These are phyloP conservation scores for Fragilariopsis cylindrus DNA, from an alignment of 108 stramenopile genomes.

Conservation along the genomic window DNA sequence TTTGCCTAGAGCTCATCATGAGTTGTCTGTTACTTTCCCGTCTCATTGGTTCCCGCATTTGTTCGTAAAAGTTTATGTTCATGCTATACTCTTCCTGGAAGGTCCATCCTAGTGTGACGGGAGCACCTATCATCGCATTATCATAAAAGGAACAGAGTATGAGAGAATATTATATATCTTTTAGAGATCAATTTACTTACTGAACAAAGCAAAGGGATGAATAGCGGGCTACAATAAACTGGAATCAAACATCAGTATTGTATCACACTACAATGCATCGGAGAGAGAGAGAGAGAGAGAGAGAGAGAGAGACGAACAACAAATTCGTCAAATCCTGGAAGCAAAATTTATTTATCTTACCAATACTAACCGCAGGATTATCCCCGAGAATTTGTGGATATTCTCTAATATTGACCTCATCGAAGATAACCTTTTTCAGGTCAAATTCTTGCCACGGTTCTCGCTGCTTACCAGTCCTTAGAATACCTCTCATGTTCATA, in stretches of 20 bases:
- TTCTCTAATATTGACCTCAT: constrained; percentile 27
- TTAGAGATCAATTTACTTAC: too few relatives aligned
- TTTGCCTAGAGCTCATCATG: constrained; percentile 9
- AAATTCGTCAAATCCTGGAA: not conserved
- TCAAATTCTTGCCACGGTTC: not conserved
- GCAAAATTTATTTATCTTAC: not conserved
- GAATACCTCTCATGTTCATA: too few relatives aligned
- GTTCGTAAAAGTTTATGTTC: constrained; percentile 28
- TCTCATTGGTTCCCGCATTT: constrained; percentile 8
- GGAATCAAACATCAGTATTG: too few relatives aligned
- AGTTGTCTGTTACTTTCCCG: constrained; percentile 11
- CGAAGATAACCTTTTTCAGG: constrained; percentile 35
- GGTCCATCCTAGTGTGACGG: constrained; percentile 29
- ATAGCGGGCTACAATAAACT: too few relatives aligned
- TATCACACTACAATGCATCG: not conserved
- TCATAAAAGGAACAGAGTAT: not conserved
- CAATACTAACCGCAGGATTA: constrained; percentile 29
- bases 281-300: not conserved
- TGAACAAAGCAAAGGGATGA: too few relatives aligned
- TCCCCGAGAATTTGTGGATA: constrained; percentile 32
- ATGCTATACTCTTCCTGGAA: constrained; percentile 14
- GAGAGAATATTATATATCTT: not conserved
- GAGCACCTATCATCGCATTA: constrained; percentile 21
- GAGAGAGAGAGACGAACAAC: not conserved
- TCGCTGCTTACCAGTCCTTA: not conserved